Base-by-base conservation (phyloP, 176 grass and related monocot species). In the Eragrostis curvula region DNA sequence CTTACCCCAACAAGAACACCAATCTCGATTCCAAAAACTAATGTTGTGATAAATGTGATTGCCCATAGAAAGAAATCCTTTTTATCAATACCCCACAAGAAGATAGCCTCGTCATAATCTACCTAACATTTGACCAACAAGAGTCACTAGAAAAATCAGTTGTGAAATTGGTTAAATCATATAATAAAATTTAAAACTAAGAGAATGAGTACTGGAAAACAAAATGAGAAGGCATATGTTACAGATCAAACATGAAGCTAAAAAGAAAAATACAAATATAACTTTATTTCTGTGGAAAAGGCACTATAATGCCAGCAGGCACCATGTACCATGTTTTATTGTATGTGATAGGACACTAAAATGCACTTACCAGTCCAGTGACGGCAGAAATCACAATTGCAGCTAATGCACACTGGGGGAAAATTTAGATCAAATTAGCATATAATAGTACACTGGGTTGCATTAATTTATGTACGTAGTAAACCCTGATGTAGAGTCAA, bases 311-410 rank as follows among this genome's bases (percentile, higher is more conserved):
- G 69, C 13, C 25, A 86, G 15, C 40, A 78, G 56, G 39, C 27
- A 79, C 67, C n/a, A 69, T 17, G n/a, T 8, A 49, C 62, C 60
- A 7, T 71, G 46, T 65, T 86, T 92, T 60, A 76, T 21, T 10
- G 40, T n/a, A 66, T n/a, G 24, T n/a, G 39, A 65, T 68, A 80
- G 9, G 11, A 77, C 5, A 53, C 73, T 65, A 48, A 66, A 58
- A 85, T 84, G 73, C 66, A 36, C 88, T 98, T 87, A 98, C 96
- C 86, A 98, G 86, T 21, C 96, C 86, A 81, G 94, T 91, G 68
- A 98, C 96, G 62, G 96, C 96, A 91, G 92, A 98, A 75, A 98
- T 95, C 62, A 98, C 96, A 77, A 98, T 93, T 45, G 96, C 96
- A 89, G 96, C 90, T 78, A 98, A 89, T 56, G 90, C 96, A 82